Evolutionary conservation across 352 stramenopile species (phyloP), one percentile per base, ranked within the genome.

Genomic region (Pythium dissotocum): DNA sequence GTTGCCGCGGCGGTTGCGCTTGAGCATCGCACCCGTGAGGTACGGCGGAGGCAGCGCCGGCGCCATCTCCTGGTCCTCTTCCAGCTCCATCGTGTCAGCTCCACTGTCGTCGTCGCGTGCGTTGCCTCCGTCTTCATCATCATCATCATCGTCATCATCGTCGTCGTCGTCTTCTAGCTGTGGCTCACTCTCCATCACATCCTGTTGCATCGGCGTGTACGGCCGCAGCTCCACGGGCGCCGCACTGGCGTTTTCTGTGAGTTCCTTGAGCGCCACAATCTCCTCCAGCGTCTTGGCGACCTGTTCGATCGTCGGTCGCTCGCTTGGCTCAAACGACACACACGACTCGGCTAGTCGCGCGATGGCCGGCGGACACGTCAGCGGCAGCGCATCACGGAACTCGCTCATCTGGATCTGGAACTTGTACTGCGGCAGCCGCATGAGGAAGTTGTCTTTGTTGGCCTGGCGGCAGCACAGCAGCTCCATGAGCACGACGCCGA

Each of bases 401-500:
- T 95, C 83, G 13, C 83, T 60, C 35, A 72, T 21, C 44, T 74
- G 69, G 36, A 94, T 73, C 32, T 79, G 73, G 69, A 95, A 95
- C 64, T 95, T 95, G 70, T 80, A 77, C 67, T 93, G 84, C n/a
- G 88, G 88, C 13, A 94, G 70, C 40, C 88, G 88, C 86, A 87
- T 76, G 30, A 95, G 62, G 56, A 95, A 95, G 13, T 79, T 83
- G 61, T 95, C 85, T 2, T 83, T 70, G 72, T 93, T 95, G 49
- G 80, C 85, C 26, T 88, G 73, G 55, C 86, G 88, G 48, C 88
- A 93, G 74, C 88, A 95, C 28, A 94, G 61, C 58, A 94, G 78
- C 70, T 95, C 88, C 82, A 95, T 94, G n/a, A 95, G 74, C 67
- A 95, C 87, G 52, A 95, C 77, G 26, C 88, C 88, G 57, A 90